Percentiles rank a stretch among this genome's conserved stretches.
Evolutionary conservation across 257 asterid species (phyloP).

Genomic region (Plantago major): DNA sequence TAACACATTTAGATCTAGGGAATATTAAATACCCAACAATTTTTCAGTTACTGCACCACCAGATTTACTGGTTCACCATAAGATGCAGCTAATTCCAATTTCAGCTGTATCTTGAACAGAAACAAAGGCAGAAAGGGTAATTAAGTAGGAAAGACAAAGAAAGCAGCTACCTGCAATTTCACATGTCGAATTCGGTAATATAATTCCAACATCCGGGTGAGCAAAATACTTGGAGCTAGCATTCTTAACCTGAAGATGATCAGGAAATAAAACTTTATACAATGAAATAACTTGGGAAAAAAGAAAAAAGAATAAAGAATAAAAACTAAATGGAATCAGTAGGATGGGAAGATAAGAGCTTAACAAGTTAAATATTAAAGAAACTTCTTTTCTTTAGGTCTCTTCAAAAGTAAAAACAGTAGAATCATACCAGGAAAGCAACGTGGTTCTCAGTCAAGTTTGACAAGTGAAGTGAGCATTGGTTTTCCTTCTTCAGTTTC

Average conservation of each 20-base stretch:
- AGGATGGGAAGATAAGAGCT: neutral
- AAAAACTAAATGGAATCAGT: too few species aligned
- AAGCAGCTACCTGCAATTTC: conserved; percentile 31
- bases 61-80: neutral
- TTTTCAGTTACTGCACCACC: neutral
- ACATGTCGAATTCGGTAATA: conserved; percentile 37
- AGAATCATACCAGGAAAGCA: conserved; percentile 28
- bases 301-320: neutral
- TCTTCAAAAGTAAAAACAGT: neutral
- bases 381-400: neutral
- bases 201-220: conserved; percentile 39
- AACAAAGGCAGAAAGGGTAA: neutral
- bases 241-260: conserved; percentile 23
- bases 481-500: conserved; percentile 15
- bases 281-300: neutral
- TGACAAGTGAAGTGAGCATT: conserved; percentile 22
- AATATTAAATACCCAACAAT: too few species aligned
- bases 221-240: conserved; percentile 28
- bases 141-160: neutral
- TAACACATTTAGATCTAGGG: neutral
- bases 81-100: neutral
- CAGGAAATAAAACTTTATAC: neutral
- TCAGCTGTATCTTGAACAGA: neutral
- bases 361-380: neutral
- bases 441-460: conserved; percentile 25